These are phyloP conservation scores for Aspergillus sp. DNA, from an alignment of 2,329 filamentous ascomycete genomes.

Conservation along the genomic window DNA sequence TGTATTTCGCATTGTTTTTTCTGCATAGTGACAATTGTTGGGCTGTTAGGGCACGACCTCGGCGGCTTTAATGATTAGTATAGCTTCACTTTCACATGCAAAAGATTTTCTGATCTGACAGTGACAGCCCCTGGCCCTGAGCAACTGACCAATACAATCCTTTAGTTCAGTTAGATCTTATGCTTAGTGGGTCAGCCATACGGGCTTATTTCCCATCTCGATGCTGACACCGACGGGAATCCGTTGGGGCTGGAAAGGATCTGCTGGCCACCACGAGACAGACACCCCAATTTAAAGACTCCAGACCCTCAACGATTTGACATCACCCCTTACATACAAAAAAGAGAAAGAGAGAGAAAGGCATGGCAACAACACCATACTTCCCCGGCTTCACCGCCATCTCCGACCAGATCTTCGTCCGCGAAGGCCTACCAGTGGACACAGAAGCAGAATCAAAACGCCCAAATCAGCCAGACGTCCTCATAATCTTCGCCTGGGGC, in stretches of 20 bases:
- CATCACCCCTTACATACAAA: background rate
- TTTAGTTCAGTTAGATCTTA: background rate
- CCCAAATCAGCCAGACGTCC: background rate
- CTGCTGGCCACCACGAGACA: background rate
- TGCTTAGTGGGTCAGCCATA: background rate
- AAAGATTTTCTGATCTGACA: background rate
- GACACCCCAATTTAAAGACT: background rate
- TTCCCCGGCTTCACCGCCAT: conserved; percentile 5
- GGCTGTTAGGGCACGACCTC: background rate
- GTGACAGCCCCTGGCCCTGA: background rate
- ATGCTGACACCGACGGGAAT: background rate
- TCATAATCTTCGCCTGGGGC: conserved; percentile 9
- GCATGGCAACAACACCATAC: background rate
- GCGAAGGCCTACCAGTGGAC: background rate
- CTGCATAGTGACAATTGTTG: background rate
- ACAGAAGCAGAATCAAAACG: background rate
- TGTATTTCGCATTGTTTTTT: background rate
- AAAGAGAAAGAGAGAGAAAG: too few species aligned
- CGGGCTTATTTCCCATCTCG: background rate
- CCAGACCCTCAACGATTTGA: background rate
- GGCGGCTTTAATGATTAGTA: background rate
- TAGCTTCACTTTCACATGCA: background rate
- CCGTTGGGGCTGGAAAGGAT: background rate
- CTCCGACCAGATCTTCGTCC: conserved; percentile 1
- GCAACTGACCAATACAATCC: background rate